Evolutionary conservation across 2,329 filamentous ascomycete species (phyloP).

Genomic region (Mycocentrospora acerina): DNA sequence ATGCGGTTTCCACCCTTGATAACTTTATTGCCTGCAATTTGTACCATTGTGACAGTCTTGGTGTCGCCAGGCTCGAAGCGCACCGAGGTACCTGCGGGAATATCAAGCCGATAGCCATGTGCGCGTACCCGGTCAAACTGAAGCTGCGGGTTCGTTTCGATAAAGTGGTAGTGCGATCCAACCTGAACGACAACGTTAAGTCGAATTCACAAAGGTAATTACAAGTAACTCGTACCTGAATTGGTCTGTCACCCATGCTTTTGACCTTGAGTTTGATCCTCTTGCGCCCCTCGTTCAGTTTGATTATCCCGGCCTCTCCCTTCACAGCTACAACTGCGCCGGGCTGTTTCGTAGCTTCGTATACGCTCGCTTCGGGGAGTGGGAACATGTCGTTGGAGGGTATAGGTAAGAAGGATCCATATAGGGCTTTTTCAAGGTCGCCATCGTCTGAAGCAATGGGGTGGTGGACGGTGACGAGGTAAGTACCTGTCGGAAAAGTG

Average conservation of each 20-base stretch:
- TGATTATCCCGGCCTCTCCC: constrained; percentile 62
- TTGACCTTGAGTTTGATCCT: constrained; percentile 75
- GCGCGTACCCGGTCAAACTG: constrained; percentile 81
- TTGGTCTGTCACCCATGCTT: constrained; percentile 83
- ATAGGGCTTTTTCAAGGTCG: constrained; percentile 81
- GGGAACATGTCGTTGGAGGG: constrained; percentile 70
- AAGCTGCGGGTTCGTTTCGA: constrained; percentile 89
- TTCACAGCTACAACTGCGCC: constrained; percentile 77
- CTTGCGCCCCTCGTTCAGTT: constrained; percentile 72
- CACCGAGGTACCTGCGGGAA: constrained; percentile 86
- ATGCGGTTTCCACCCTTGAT: constrained; percentile 84
- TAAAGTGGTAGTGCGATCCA: constrained; percentile 94
- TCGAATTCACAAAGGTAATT: background rate
- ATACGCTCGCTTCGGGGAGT: constrained; percentile 63
- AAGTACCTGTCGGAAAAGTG: constrained; percentile 87
- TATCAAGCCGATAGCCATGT: constrained; percentile 85
- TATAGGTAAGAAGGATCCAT: constrained; percentile 85
- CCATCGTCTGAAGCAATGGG: constrained; percentile 85
- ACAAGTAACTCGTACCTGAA: constrained; percentile 63
- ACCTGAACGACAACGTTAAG: constrained; percentile 49
- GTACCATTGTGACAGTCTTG: constrained; percentile 85
- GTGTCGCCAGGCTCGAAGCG: constrained; percentile 92
- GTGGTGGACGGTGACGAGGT: constrained; percentile 91
- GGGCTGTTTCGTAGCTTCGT: constrained; percentile 68
- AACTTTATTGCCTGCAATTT: constrained; percentile 77